Evolutionary conservation across 768 basidiomycete genomes (phyloP), one percentile per base, ranked within the genome.

Genomic region (Fibroporia radiculosa): DNA sequence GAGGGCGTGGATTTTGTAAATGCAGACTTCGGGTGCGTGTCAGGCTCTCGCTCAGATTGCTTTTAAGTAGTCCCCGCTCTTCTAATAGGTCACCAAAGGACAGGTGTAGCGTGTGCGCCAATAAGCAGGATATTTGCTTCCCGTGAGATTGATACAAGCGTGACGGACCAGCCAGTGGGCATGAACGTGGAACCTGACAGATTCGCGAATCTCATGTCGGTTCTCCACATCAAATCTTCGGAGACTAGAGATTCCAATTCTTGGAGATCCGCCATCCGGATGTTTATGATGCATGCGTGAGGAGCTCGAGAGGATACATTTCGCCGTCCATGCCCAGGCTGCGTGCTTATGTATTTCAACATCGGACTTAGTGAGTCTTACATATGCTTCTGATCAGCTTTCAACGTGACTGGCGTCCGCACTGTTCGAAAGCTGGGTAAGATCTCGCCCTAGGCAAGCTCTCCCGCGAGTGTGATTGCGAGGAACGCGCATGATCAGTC

Each of bases 231-330:
- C 27, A 24, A 39, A n/a, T 34, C 13, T 18, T 19, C 25, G 12
- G 7, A 7, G 44, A 7, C 19, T 26, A 7, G 31, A 10, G 29
- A 20, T 22, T 27, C 32, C 31, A 25, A 23, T 45, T 35, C 42
- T 35, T 16, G 26, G 35, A 33, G 46, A 47, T 47, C 40, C 46
- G 46, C 46, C 41, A 41, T 41, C 44, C 35, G 44, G 44, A 45
- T 18, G 33, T 10, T 4, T 34, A 35, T 34, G 31, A 29, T 23
- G 13, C 6, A 29, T 25, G 28, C 43, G 35, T 44, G 32, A 35
- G 32, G 19, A 29, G n/a, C n/a, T n/a, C n/a, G n/a, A n/a, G n/a
- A n/a, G n/a, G n/a, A n/a, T n/a, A n/a, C n/a, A n/a, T n/a, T n/a
- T n/a, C n/a, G n/a, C n/a, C n/a, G n/a, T n/a, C n/a, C n/a, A n/a